phyloP scores from a whole-genome alignment of 31 red algal species.

The Asparagopsis taxiformis region DNA sequence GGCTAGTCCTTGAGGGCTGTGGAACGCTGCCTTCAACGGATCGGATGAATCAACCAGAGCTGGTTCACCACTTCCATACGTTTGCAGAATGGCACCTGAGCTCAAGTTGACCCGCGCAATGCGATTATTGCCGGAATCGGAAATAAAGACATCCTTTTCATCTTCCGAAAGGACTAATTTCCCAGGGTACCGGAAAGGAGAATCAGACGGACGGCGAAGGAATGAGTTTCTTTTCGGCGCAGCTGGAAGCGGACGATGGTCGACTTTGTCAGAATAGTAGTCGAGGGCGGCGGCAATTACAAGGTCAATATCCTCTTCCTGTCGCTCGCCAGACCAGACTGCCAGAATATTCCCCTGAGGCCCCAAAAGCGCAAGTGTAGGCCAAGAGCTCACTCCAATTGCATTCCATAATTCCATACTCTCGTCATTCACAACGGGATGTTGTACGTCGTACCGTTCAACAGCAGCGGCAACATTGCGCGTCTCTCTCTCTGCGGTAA shows the following conservation, averaged over 20 bases:
- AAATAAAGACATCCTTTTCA: slow-evolving; percentile 57
- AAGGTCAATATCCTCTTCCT: slow-evolving; percentile 64
- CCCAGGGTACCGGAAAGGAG: slow-evolving; percentile 61
- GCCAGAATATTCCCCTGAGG: slow-evolving; percentile 72
- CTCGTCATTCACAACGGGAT: slow-evolving; percentile 82
- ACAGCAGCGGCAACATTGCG: slow-evolving; percentile 75
- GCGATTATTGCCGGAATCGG: slow-evolving; percentile 90
- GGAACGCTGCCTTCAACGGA: slow-evolving; percentile 49
- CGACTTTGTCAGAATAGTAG: slow-evolving; percentile 38
- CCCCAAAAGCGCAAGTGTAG: slow-evolving; percentile 65
- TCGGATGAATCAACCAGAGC: slow-evolving; percentile 63
- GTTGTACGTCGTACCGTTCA: slow-evolving; percentile 58
- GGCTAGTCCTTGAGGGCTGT: slow-evolving; percentile 79
- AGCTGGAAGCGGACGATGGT: slow-evolving; percentile 59
- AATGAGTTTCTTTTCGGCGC: slow-evolving; percentile 33
- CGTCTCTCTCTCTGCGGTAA: slow-evolving; percentile 63
- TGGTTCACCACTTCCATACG: slow-evolving; percentile 69
- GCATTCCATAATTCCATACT: slow-evolving; percentile 71
- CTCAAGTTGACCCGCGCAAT: slow-evolving; percentile 51
- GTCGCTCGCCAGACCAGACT: slow-evolving; percentile 77
- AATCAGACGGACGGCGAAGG: slow-evolving; percentile 16
- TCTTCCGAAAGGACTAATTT: slow-evolving; percentile 45
- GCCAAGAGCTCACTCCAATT: slow-evolving; percentile 71
- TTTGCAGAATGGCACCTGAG: slow-evolving; percentile 35
- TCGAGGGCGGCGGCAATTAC: slow-evolving; percentile 63